Conservation (phyloP, 2,329 filamentous ascomycete genomes). For the Lachnellula willkommii region DNA sequence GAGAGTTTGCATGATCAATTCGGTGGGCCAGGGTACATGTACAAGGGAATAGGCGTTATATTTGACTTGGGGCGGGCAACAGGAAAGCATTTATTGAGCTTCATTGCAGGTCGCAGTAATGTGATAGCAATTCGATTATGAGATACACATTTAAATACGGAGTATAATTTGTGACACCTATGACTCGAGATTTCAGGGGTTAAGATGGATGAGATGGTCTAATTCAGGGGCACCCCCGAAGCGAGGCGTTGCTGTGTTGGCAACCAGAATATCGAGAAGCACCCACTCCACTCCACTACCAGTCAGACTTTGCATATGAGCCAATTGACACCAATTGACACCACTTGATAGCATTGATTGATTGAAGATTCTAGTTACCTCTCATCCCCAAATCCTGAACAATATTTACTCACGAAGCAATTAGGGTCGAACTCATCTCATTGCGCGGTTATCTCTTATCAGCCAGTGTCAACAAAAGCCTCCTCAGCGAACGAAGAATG, state of each 20-base stretch:
- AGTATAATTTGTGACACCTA: too few relatives aligned
- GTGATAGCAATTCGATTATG: too few relatives aligned
- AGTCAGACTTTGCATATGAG: not conserved
- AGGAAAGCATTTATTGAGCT: too few relatives aligned
- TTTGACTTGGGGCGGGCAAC: not conserved
- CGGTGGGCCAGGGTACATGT: too few relatives aligned
- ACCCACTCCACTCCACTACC: not conserved
- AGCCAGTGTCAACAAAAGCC: constrained; percentile 9
- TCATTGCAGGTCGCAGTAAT: too few relatives aligned
- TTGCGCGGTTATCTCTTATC: not conserved
- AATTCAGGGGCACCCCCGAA: not conserved
- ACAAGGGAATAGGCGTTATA: not conserved
- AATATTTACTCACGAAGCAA: constrained; percentile 3
- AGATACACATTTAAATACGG: too few relatives aligned
- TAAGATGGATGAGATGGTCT: too few relatives aligned
- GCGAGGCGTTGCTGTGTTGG: not conserved
- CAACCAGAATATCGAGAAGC: not conserved
- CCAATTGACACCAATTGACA: not conserved
- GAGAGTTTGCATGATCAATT: not conserved
- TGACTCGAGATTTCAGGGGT: not conserved
- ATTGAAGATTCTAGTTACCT: constrained; percentile 1
- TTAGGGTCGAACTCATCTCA: not conserved
- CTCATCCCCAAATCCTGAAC: not conserved
- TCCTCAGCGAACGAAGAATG: constrained; percentile 14
- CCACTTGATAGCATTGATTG: too few relatives aligned